Evolutionary conservation across 768 basidiomycete species (phyloP), one percentile per base, ranked within the genome.

Genomic region (Trametes gibbosa): DNA sequence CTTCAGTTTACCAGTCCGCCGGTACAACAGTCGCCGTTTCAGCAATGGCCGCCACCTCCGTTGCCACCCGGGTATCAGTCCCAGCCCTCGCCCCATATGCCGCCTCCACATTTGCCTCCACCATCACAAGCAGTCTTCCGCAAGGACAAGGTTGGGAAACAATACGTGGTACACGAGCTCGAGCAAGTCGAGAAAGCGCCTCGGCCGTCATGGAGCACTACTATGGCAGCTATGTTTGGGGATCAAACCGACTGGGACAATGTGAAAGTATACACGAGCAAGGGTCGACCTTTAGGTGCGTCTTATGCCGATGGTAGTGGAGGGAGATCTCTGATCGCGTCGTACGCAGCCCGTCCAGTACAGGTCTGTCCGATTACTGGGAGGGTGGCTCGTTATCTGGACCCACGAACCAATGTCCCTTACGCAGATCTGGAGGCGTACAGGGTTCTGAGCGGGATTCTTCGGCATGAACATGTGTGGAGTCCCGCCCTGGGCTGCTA

Each of bases 171-270:
- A 2, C 86, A 91, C 66, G 87, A 90, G 63, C 50, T 78, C 2
- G 76, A 73, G 2, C 83, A 87, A 61, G 68, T 72, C 1, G 73
- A 78, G 23, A 75, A 74, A 5, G 71, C 73, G 0, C 71, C 75
- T 0, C 83, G 84, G 58, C 86, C 89, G 0, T 67, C 72, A 0
- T 89, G 90, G 88, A 77, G 74, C 47, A 83, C 87, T 29, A 92
- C 88, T 12, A 90, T 95, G 87, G 66, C 79, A 7, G 86, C 91
- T 1, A 79, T 96, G 76, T 92, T 98, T 65, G 94, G 95, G 1
- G 79, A 89, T 50, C 88, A 95, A 64, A 86, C 87, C 9, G 80
- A 86, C 48, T 98, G 90, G 90, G 84, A 89, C 50, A 81, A 86
- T 27, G 58, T 90, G 21, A 83, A 79, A 59, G 86, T 87, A 6